Evolutionary conservation across 225 moss, liverwort and hornwort species (phyloP), one percentile per base, ranked within the genome.

Genomic region (Ulota crispa): DNA sequence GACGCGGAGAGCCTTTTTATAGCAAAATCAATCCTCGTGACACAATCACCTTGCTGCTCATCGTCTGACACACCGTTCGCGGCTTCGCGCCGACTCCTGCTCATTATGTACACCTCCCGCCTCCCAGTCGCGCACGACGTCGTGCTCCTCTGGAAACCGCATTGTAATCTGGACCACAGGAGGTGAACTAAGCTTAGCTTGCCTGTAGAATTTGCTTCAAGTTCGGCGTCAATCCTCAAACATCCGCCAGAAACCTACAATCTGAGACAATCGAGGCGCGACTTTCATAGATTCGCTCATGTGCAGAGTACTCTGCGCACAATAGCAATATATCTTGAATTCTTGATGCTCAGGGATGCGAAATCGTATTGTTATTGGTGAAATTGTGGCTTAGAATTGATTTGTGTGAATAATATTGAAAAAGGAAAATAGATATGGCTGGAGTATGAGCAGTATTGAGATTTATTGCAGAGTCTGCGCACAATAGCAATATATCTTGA

Each of bases 1-100:
- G 36, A 72, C 37, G 63, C 26, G 43, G 79, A 2, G 52, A 52
- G 36, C 80, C 80, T 80, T 80, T 64, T 37, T 72, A 26, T 8
- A 37, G 63, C 11, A 70, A 6, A n/a, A n/a, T n/a, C n/a, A n/a
- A 20, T 8, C 18, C 1, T 1, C 3, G 18, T 15, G 34, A 24
- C 68, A 21, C 14, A 47, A 18, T 45, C 3, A 11, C n/a, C n/a
- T n/a, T n/a, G 32, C 60, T 34, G 70, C 12, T n/a, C 79, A 60
- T 24, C 0, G 7, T 23, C 70, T 47, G 79, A 45, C 34, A 61
- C 23, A n/a, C n/a, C n/a, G n/a, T n/a, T n/a, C n/a, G n/a, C 19
- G 16, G n/a, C n/a, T 62, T 63, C 55, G 0, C 37, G 37, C 9
- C 64, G 5, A 1, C 72, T 12, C 62, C 64, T 34, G 15, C 9